These are phyloP conservation scores for Populus alba DNA, from an alignment of 345 rosid species.

Conservation along the genomic window DNA sequence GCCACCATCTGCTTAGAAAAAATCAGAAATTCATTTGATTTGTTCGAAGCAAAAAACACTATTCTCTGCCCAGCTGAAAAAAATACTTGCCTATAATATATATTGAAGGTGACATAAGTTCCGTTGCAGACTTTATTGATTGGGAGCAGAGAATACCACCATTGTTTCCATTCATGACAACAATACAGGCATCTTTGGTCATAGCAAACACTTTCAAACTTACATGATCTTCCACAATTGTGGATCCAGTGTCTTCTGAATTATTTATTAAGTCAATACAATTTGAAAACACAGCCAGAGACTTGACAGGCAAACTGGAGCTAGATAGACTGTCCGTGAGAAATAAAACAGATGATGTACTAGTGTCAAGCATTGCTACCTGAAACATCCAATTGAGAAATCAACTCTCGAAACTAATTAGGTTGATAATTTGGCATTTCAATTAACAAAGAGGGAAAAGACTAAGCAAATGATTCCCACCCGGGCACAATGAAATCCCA, in stretches of 20 bases:
- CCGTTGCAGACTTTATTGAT: conserved; percentile 37
- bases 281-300: conserved; percentile 45
- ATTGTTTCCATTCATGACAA: conserved; percentile 51
- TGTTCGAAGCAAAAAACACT: conserved; percentile 11
- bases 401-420: background rate
- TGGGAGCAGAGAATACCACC: conserved; percentile 47
- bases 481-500: conserved; percentile 76
- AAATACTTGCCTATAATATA: conserved; percentile 61
- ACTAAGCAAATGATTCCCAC: conserved; percentile 38
- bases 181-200: conserved; percentile 60
- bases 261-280: conserved; percentile 20
- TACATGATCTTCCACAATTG: conserved; percentile 27
- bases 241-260: conserved; percentile 33
- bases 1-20: conserved; percentile 46
- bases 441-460: conserved; percentile 3
- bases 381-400: conserved; percentile 34
- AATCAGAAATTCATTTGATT: conserved; percentile 14
- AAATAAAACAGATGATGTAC: conserved; percentile 52
- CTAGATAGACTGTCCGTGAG: conserved; percentile 53
- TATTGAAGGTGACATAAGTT: conserved; percentile 52
- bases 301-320: conserved; percentile 52
- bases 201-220: conserved; percentile 43
- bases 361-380: conserved; percentile 78
- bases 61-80: conserved; percentile 2
- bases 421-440: background rate